A percentile compares a stretch with the other conserved stretches of the same genome.
Conservation (phyloP, 768 basidiomycete genomes). For the Russula earlei region DNA sequence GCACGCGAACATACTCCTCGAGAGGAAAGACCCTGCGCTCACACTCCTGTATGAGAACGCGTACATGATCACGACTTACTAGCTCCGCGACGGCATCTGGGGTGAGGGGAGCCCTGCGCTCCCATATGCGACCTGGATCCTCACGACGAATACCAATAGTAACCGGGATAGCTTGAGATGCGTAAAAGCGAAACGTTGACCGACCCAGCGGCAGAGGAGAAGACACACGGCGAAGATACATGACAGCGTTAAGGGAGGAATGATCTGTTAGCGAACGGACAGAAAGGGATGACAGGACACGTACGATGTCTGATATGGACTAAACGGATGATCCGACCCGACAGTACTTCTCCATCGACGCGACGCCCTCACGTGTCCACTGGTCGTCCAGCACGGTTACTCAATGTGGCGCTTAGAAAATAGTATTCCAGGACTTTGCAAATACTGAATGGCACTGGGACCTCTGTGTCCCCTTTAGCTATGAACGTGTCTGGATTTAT, state of each 20-base stretch:
- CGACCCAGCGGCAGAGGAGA: background rate
- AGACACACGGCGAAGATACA: conserved; percentile 16
- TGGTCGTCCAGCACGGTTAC: no score
- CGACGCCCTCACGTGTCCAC: background rate
- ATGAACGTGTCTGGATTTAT: no score
- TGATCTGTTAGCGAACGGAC: no score
- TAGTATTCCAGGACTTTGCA: no score
- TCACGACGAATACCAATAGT: conserved; percentile 62
- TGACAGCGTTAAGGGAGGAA: background rate
- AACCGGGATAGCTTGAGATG: conserved; percentile 17
- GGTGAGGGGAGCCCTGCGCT: conserved; percentile 74
- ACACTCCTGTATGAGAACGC: conserved; percentile 70
- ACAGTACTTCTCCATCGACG: no score
- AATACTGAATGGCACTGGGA: no score
- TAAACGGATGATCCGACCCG: no score
- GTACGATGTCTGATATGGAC: background rate
- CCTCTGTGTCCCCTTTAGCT: no score
- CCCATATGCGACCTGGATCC: conserved; percentile 76
- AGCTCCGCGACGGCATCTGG: conserved; percentile 63
- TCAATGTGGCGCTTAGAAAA: no score
- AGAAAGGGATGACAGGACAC: no score
- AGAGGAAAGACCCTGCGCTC: conserved; percentile 62
- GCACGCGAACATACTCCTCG: conserved; percentile 56
- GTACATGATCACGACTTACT: conserved; percentile 42
- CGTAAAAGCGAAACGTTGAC: background rate